A percentile compares a stretch with the other conserved stretches of the same genome.
Evolutionary conservation across 805 yeast genomes (phyloP).

Genomic region (Kluyveromyces nonfermentans): DNA sequence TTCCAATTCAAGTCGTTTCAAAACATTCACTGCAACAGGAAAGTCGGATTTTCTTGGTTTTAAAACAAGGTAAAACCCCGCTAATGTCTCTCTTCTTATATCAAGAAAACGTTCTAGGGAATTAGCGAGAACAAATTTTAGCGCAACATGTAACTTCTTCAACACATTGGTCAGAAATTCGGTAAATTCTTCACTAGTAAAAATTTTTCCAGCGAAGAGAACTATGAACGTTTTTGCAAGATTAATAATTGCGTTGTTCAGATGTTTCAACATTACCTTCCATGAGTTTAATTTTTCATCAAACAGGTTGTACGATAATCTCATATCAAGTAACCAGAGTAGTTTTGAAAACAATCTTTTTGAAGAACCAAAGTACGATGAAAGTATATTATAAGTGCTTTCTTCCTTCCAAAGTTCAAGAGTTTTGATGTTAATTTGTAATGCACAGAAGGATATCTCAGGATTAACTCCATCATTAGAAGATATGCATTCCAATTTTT

Average conservation of each 20-base stretch:
- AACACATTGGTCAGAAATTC: neutral
- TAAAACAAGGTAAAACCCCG: neutral
- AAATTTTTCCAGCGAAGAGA: conserved; percentile 4
- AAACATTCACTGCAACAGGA: neutral
- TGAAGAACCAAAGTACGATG: conserved; percentile 8
- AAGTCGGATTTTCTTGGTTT: neutral
- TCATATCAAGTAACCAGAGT: conserved; percentile 21
- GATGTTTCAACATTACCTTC: conserved; percentile 16
- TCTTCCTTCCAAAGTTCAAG: conserved; percentile 31
- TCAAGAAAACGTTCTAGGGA: neutral
- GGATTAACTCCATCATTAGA: conserved; percentile 9
- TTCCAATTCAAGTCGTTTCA: neutral
- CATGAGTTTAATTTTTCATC: conserved; percentile 15
- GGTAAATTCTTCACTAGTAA: neutral
- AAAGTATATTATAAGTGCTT: conserved; percentile 13
- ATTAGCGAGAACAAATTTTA: neutral
- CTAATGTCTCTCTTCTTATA: neutral
- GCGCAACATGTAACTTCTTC: neutral
- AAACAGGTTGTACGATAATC: conserved; percentile 28
- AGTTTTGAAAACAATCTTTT: conserved; percentile 20
- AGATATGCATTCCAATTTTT: conserved; percentile 30
- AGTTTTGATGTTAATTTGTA: conserved; percentile 27
- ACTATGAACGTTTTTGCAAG: conserved; percentile 14
- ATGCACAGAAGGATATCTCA: conserved; percentile 35
- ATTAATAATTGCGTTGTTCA: conserved; percentile 9